phyloP scores from a whole-genome alignment of 192 early-diverging fungal species.

The Phlyctochytrium bullatum region DNA sequence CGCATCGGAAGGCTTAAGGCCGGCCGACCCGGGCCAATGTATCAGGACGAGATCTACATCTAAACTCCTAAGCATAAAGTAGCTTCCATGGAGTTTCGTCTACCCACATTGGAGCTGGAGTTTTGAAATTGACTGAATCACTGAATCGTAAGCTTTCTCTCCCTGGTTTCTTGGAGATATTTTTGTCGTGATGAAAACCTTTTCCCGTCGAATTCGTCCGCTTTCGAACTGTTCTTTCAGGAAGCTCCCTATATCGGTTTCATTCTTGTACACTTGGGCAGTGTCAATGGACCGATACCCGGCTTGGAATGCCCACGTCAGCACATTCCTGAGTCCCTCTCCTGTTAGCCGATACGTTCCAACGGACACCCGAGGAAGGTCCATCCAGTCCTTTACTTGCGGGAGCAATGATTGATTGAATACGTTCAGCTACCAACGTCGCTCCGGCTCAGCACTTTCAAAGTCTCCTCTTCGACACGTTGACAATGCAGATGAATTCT shows the following conservation, averaged over 20 bases:
- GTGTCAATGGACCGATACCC: constrained; percentile 22
- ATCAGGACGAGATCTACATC: constrained; percentile 31
- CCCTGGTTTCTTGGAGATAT: constrained; percentile 39
- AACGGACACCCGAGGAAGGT: too few species aligned
- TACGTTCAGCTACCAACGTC: too few species aligned
- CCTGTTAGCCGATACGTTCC: too few species aligned
- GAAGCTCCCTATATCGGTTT: constrained; percentile 27
- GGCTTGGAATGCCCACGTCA: too few species aligned
- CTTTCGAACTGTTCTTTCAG: constrained; percentile 15
- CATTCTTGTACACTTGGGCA: constrained; percentile 35
- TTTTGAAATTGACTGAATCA: constrained; percentile 22
- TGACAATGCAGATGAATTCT: too few species aligned
- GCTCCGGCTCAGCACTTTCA: too few species aligned
- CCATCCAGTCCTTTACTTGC: too few species aligned
- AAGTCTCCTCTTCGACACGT: too few species aligned
- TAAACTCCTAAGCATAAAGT: not conserved
- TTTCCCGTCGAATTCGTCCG: constrained; percentile 11
- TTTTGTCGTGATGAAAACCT: constrained; percentile 46
- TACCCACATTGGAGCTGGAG: constrained; percentile 21
- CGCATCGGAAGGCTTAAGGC: constrained; percentile 10
- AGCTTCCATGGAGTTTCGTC: too few species aligned
- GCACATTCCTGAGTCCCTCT: too few species aligned
- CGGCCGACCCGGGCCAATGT: constrained; percentile 34
- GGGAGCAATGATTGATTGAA: too few species aligned
- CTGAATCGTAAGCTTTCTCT: constrained; percentile 36